phyloP scores from a whole-genome alignment of 306 rosid genomes.

The Sindora glabra region DNA sequence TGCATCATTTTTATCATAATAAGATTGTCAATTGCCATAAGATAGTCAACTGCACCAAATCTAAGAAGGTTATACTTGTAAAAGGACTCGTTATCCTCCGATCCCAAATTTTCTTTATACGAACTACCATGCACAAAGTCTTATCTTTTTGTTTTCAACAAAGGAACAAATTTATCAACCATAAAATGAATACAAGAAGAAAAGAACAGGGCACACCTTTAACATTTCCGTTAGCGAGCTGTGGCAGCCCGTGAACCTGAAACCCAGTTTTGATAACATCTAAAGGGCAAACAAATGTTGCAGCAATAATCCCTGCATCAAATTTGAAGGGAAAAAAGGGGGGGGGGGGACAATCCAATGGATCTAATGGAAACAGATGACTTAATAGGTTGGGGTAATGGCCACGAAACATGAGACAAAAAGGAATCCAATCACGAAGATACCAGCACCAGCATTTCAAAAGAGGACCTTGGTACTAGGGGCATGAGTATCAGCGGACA shows the following conservation, averaged over 20 bases:
- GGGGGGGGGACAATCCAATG: not conserved
- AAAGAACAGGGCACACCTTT: conserved; percentile 29
- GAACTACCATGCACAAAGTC: too few species aligned
- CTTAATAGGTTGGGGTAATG: not conserved
- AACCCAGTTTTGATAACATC: conserved; percentile 85
- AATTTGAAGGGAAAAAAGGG: not conserved
- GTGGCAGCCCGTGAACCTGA: conserved; percentile 71
- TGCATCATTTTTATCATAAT: too few species aligned
- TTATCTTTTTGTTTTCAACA: not conserved
- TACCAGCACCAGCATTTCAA: conserved; percentile 65
- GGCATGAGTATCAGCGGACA: conserved; percentile 35
- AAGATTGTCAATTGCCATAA: too few species aligned
- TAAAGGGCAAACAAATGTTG: conserved; percentile 80
- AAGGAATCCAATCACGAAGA: too few species aligned
- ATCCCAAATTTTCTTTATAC: too few species aligned
- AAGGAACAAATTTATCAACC: not conserved
- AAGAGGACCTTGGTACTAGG: conserved; percentile 46
- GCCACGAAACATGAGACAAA: too few species aligned
- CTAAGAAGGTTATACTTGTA: too few species aligned
- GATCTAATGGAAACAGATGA: not conserved
- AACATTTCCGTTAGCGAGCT: conserved; percentile 28
- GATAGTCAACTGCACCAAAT: not conserved
- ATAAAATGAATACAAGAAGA: not conserved
- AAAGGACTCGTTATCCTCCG: too few species aligned
- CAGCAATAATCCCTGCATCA: conserved; percentile 62